phyloP scores from a whole-genome alignment of 2,329 filamentous ascomycete species.

The Tolypocladium endophyticum region DNA sequence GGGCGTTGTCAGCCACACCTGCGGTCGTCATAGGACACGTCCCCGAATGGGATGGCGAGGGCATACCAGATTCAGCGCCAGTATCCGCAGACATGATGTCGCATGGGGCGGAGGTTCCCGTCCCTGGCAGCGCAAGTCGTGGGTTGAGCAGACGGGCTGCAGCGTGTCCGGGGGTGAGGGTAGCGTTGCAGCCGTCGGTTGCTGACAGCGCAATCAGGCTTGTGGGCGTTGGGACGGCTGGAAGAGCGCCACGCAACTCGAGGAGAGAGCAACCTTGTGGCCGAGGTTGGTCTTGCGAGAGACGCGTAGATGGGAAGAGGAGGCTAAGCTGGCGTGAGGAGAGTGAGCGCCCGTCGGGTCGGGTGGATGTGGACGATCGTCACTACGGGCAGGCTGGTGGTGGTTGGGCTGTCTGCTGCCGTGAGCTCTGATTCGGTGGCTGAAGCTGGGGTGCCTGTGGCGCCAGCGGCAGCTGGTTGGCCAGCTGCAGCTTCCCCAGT shows the following conservation, averaged over 20 bases:
- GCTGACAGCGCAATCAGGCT: background rate
- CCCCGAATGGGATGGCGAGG: background rate
- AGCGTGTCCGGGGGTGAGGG: background rate
- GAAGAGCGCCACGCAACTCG: background rate
- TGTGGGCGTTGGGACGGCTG: background rate
- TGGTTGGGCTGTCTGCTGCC: background rate
- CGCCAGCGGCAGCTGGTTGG: background rate
- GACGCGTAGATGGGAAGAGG: background rate
- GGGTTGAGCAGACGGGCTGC: background rate
- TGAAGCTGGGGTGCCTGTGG: conserved; percentile 1
- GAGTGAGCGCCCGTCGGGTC: background rate
- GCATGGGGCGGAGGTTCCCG: background rate
- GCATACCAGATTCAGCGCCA: conserved; percentile 12
- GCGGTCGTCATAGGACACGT: background rate
- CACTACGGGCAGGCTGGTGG: background rate
- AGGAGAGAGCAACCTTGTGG: background rate
- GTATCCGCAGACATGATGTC: conserved; percentile 13
- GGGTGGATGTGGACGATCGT: background rate
- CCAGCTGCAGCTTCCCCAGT: background rate
- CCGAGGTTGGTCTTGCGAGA: background rate
- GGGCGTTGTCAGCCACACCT: conserved; percentile 4
- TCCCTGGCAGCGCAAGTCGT: background rate
- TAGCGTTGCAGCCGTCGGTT: background rate
- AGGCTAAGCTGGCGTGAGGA: background rate
- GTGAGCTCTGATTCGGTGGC: conserved; percentile 7